Percentiles rank a stretch among this genome's conserved stretches.
Evolutionary conservation across 805 yeast genomes (phyloP).

Genomic region (Yarrowia hollandica): DNA sequence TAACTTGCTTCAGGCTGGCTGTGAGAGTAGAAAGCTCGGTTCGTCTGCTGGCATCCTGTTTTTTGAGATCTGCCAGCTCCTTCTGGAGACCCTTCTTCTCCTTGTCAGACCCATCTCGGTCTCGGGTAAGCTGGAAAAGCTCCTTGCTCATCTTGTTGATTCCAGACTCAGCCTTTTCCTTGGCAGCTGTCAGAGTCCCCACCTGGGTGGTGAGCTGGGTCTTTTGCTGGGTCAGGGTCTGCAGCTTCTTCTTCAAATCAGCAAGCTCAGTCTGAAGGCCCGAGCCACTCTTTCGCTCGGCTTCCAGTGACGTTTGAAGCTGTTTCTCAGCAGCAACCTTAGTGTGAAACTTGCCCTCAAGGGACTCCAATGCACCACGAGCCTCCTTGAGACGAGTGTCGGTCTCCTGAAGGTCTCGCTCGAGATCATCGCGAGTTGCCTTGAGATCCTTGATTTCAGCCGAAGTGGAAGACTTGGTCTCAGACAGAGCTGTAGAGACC

Average conservation of each 20-base stretch:
- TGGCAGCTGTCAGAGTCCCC: conserved; percentile 45
- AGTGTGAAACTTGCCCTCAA: conserved; percentile 31
- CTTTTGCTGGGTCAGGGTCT: conserved; percentile 33
- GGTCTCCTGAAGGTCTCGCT: conserved; percentile 42
- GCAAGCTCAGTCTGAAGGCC: conserved; percentile 33
- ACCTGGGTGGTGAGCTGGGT: conserved; percentile 43
- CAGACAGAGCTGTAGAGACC: conserved; percentile 37
- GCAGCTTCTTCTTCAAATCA: conserved; percentile 34
- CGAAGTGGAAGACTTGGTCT: conserved; percentile 36
- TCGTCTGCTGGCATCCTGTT: conserved; percentile 18
- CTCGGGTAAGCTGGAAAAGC: conserved; percentile 61
- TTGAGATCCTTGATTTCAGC: conserved; percentile 38
- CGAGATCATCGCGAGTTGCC: conserved; percentile 38
- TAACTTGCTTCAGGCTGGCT: conserved; percentile 30
- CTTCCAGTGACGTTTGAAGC: background rate
- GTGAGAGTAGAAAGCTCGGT: conserved; percentile 1
- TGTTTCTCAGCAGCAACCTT: conserved; percentile 21
- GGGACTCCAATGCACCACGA: background rate
- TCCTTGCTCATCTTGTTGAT: conserved; percentile 89
- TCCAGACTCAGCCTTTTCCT: conserved; percentile 75
- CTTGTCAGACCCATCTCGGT: conserved; percentile 52
- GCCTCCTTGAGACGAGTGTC: conserved; percentile 39
- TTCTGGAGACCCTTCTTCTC: conserved; percentile 32
- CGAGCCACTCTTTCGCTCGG: conserved; percentile 25
- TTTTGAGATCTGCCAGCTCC: conserved; percentile 33